Conservation (phyloP, 2,329 filamentous ascomycete genomes). For the Colletotrichum simmondsii region DNA sequence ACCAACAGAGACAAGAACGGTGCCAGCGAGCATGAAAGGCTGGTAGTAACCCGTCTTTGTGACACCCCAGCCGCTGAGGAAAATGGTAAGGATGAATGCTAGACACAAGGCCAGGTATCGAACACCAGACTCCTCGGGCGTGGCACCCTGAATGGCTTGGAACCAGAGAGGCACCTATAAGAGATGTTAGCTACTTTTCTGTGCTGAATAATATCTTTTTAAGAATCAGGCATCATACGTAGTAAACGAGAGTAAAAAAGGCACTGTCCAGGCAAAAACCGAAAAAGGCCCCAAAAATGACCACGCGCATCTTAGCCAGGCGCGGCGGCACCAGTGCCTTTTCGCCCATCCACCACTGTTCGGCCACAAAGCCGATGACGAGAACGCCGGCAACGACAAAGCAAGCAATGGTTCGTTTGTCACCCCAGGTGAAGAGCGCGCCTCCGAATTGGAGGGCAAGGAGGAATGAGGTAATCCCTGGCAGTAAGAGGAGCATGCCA, state of each 20-base stretch:
- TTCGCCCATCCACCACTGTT: conserved; percentile 47
- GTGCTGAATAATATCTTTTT: accelerated
- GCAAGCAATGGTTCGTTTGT: conserved; percentile 43
- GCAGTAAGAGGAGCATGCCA: conserved; percentile 37
- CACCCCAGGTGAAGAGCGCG: conserved; percentile 44
- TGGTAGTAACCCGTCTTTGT: conserved; percentile 48
- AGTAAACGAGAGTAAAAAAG: conserved; percentile 20
- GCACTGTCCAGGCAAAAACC: conserved; percentile 38
- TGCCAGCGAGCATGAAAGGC: conserved; percentile 45
- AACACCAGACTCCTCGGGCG: conserved; percentile 45
- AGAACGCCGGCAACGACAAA: conserved; percentile 42
- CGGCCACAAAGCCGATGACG: conserved; percentile 40
- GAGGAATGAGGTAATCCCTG: conserved; percentile 49
- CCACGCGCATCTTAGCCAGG: conserved; percentile 45
- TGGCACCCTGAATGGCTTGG: conserved; percentile 46
- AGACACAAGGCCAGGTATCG: conserved; percentile 44
- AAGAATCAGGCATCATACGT: background rate
- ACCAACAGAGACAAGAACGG: conserved; percentile 42
- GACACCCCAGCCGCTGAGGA: conserved; percentile 35
- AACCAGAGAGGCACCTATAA: conserved; percentile 46
- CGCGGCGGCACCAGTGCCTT: conserved; percentile 49
- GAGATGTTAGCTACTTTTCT: background rate
- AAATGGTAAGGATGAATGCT: conserved; percentile 40
- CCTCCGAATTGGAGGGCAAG: conserved; percentile 58
- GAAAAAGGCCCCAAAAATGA: conserved; percentile 38